These are phyloP conservation scores for Phialemoniopsis sp. DNA, from an alignment of 2,329 filamentous ascomycete species.

Conservation along the genomic window DNA sequence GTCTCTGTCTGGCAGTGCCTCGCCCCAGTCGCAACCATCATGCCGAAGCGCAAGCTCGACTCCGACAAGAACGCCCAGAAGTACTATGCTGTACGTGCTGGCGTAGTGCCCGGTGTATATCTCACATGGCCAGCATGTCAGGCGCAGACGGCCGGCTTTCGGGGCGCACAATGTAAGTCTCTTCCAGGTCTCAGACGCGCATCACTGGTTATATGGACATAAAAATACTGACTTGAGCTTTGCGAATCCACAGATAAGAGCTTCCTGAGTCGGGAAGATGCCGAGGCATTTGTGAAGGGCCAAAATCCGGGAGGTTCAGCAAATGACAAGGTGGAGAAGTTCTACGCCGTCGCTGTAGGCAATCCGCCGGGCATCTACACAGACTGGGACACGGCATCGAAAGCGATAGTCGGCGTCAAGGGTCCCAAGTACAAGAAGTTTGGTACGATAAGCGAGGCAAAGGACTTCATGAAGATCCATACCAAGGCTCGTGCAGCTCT, in stretches of 20 bases:
- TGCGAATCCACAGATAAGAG: constrained; percentile 62
- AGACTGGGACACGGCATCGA: constrained; percentile 65
- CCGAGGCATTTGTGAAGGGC: constrained; percentile 71
- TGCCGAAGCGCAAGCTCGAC: constrained; percentile 42
- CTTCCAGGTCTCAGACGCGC: too few relatives aligned
- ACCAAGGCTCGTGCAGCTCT: constrained; percentile 15
- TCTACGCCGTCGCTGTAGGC: constrained; percentile 60
- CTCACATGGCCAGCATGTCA: constrained; percentile 57
- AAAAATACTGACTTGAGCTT: too few relatives aligned
- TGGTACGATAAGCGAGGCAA: constrained; percentile 64
- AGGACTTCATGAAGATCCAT: constrained; percentile 59
- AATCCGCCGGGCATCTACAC: constrained; percentile 54
- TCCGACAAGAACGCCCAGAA: constrained; percentile 37
- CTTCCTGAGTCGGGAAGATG: constrained; percentile 69
- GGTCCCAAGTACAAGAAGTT: constrained; percentile 70
- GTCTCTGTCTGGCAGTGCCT: too few relatives aligned
- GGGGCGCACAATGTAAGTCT: constrained; percentile 63
- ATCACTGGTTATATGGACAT: not conserved
- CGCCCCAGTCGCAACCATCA: too few relatives aligned
- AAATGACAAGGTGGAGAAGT: constrained; percentile 38
- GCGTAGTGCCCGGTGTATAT: constrained; percentile 58
- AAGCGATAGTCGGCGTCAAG: constrained; percentile 71
- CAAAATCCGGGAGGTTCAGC: constrained; percentile 37
- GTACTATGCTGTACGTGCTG: constrained; percentile 59
- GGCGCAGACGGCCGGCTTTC: constrained; percentile 55